These are phyloP conservation scores for Taphrina populina DNA, from an alignment of 1,139 yeast species.

Conservation along the genomic window DNA sequence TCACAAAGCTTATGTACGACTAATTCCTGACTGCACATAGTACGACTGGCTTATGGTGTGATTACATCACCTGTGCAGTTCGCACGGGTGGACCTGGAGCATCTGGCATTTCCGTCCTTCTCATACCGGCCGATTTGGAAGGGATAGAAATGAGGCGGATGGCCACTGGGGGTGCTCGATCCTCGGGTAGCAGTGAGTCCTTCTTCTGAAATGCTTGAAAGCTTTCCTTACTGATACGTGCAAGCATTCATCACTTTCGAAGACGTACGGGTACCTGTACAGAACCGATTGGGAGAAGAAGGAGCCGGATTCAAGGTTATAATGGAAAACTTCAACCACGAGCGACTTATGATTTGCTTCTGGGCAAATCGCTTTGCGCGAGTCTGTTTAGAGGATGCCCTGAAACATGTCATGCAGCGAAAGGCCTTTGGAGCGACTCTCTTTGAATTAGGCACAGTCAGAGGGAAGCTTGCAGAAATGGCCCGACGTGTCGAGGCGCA, in stretches of 20 bases:
- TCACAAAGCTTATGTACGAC: neutral
- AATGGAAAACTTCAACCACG: slow-evolving; percentile 49
- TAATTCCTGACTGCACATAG: neutral
- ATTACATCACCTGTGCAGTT: slow-evolving; percentile 51
- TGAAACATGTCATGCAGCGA: slow-evolving; percentile 46
- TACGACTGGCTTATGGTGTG: slow-evolving; percentile 37
- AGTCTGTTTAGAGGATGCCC: slow-evolving; percentile 49
- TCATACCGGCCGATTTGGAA: slow-evolving; percentile 47
- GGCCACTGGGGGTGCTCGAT: slow-evolving; percentile 49
- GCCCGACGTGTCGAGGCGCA: slow-evolving; percentile 48
- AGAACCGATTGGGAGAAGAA: slow-evolving; percentile 49
- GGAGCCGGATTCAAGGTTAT: slow-evolving; percentile 51
- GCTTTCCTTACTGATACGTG: neutral
- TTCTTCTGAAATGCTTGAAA: no score
- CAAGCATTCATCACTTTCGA: slow-evolving; percentile 48
- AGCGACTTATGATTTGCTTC: slow-evolving; percentile 49
- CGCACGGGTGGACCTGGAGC: slow-evolving; percentile 49
- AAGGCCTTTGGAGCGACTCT: slow-evolving; percentile 50
- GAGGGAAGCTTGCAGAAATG: slow-evolving; percentile 51
- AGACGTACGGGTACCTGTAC: slow-evolving; percentile 51
- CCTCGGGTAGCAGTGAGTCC: slow-evolving; percentile 44
- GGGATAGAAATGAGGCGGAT: slow-evolving; percentile 48
- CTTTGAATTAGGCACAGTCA: slow-evolving; percentile 49
- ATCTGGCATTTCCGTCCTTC: slow-evolving; percentile 49
- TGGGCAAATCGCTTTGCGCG: slow-evolving; percentile 50